Base-by-base conservation (phyloP, 2,329 filamentous ascomycete genomes). In the Xylaria sp. region DNA sequence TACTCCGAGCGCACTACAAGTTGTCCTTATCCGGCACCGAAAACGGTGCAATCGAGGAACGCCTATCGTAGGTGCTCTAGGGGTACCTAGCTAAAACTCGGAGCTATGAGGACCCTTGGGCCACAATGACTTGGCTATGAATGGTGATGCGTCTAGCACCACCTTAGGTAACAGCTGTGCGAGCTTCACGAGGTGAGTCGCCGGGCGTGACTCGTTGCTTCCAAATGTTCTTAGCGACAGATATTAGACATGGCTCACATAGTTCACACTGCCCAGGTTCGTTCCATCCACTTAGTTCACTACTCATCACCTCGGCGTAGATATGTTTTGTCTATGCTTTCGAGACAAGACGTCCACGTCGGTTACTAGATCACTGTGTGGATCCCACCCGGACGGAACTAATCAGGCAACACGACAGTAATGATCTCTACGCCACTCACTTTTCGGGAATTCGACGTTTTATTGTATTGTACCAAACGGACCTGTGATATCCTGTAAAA, bases 141-240 rank as follows among this genome's bases (percentile, higher is more conserved):
- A 73, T 33, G 60, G 60, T 19, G 64, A 60, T 4, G 71, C 77
- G 61, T 78, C 76, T 59, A 75, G 77, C 62, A 78, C 76, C 29
- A 77, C 71, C 65, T 78, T 76, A 61, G 74, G 77, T 75, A 78
- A 77, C 47, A 78, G 56, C 67, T 78, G 76, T n/a, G 77, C 76
- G 25, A 77, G 56, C 48, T 63, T 60, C 29, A 72, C 68, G 1
- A 70, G 70, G 62, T 73, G 71, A 1, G 69, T 67, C 3, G 67
- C 44, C 1, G 71, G 71, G 52, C 70, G 72, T 1, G 69, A 58
- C 9, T 66, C 65, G 19, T 62, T 68, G 6, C 52, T 55, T 54
- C 71, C 70, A 63, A 72, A 73, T 3, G 67, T 69, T 23, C 70
- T 69, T 13, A 55, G 62, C 9, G 66, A 60, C 21, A 70, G 70